Base-by-base conservation (phyloP, 441 rosid genomes). In the Croton laevigatus region DNA sequence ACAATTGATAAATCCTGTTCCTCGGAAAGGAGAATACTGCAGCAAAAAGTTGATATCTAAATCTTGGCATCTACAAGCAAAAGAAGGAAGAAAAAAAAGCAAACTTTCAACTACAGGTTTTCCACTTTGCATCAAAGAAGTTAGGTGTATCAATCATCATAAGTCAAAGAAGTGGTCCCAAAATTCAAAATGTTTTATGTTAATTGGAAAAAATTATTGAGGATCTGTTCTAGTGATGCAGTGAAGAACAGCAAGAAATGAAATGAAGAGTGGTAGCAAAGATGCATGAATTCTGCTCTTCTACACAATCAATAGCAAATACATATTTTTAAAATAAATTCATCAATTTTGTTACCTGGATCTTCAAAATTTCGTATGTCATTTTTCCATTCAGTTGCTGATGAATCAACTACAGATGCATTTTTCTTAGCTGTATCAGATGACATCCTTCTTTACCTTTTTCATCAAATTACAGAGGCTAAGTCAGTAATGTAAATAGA, bases 361-460 rank as follows among this genome's bases (percentile, higher is more conserved):
- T 89, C 93, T 71, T 94, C 91, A 42, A 79, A 80, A 83, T 82
- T 82, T 52, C 82, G 88, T 73, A 84, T 59, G 59, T 94, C 97
- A 78, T 82, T 89, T 71, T 81, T 91, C 90, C 89, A 84, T 71
- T 89, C 95, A 60, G 97, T 88, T 82, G 80, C 76, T 10, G 98
- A 91, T 11, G 97, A 94, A 80, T 90, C 98, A 38, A 88, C 96
- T 72, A 88, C 96, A 37, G 94, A 94, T 59, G 91, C 91, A 86
- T 84, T 88, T 81, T 91, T 96, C 71, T 85, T 90, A 6, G 84
- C 88, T 54, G 90, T 86, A 84, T 91, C 97, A 73, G 86, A 89
- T 73, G 98, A 91, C 98, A 94, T 89, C 82, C 77, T 78, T 77
- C 27, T 73, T 22, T 49, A 51, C 46, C 75, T 71, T 79, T 88